Base-by-base conservation (phyloP, 345 rosid genomes). In the Alliaria petiolata region DNA sequence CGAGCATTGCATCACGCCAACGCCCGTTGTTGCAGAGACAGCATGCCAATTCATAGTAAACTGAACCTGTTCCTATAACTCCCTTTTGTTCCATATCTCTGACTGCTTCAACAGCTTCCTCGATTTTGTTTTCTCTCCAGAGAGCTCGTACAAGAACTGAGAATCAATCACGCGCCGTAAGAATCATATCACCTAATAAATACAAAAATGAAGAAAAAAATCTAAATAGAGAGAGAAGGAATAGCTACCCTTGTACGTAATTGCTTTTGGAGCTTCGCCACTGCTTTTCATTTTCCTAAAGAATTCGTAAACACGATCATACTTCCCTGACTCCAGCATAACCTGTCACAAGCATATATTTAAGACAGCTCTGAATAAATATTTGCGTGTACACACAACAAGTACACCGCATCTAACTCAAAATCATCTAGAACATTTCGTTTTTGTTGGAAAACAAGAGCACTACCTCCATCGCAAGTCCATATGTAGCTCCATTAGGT, bases 391-490 rank as follows among this genome's bases (percentile, higher is more conserved):
- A 52, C 7, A 10, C 14, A 47, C 71, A 45, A 44, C 66, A 38
- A 47, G 20, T 19, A 28, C 52, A 45, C 55, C 6, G 3, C 38
- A 62, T 71, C 76, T 8, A 28, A 60, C 43, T 30, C 9, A 33
- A 52, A 15, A 15, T 12, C 31, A 63, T 72, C 42, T 55, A 15
- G 14, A 35, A 12, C 16, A 14, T 44, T 45, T 65, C 4, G 12
- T 50, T 50, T 49, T 5, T 20, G 62, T 12, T 31, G 34, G n/a
- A 34, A 42, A 74, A 36, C 15, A 58, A 31, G 39, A 33, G 33
- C 60, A 4, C 46, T 86, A 93, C 98, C 97, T 93, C 97, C 96
- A 93, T 93, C 8, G 98, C 96, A 59, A 93, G 88, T 80, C 98
- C 98, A 80, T 89, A 89, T 28, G 96, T 89, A 43, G 97, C 97